Evolutionary conservation across 805 yeast genomes (phyloP).

Genomic region (Candida pseudoglaebosa): DNA sequence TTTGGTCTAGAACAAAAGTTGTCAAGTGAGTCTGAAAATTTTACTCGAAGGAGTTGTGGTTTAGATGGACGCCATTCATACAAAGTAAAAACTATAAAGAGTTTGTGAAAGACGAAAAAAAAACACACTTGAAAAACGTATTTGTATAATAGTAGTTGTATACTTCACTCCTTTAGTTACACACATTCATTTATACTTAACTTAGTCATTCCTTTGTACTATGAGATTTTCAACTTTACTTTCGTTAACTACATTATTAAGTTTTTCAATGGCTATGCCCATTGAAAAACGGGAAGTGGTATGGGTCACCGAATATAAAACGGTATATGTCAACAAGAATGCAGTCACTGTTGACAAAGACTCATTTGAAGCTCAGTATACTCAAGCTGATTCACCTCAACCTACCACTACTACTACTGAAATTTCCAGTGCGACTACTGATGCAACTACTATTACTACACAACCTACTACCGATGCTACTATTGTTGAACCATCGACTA

Average conservation of each 20-base stretch:
- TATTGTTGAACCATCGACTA: constrained; percentile 10
- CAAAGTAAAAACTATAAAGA: too few relatives aligned
- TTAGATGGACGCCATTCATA: too few relatives aligned
- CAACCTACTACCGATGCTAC: constrained; percentile 8
- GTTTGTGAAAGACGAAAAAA: too few relatives aligned
- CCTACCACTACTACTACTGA: constrained; percentile 5
- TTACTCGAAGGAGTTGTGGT: too few relatives aligned
- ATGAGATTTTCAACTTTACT: constrained; percentile 12
- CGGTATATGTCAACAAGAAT: constrained; percentile 14
- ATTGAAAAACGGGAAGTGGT: constrained; percentile 14
- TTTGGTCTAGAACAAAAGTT: too few relatives aligned
- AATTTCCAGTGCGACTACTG: constrained; percentile 7
- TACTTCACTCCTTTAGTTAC: constrained; percentile 1
- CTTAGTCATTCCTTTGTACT: constrained; percentile 11
- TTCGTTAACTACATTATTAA: constrained; percentile 13
- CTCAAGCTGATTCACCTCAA: neutral
- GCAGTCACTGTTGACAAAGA: constrained; percentile 10
- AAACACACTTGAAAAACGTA: too few relatives aligned
- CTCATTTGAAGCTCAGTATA: neutral
- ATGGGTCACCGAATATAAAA: constrained; percentile 20
- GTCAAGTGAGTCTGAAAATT: too few relatives aligned
- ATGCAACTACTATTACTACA: constrained; percentile 7
- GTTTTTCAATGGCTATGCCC: constrained; percentile 27
- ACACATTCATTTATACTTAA: constrained; percentile 2
- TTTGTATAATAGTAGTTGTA: too few relatives aligned